Evolutionary conservation across 148 eudicot genomes (phyloP).

Genomic region (Camellia japonica): DNA sequence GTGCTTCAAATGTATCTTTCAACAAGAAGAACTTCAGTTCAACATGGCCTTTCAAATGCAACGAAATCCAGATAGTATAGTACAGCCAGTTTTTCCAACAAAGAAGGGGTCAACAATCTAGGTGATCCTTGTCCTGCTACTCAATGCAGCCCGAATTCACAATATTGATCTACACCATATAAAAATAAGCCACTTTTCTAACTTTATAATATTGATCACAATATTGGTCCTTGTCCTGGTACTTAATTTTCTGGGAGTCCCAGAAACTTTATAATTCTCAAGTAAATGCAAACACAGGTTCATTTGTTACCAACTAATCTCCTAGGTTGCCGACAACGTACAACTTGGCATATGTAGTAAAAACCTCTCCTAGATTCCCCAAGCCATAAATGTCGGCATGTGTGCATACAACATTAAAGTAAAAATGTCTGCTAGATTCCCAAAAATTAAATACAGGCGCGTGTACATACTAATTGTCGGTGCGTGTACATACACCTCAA

Average conservation of each 20-base stretch:
- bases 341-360: neutral
- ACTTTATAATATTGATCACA: no score
- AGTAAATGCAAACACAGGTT: neutral
- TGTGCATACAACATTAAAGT: neutral
- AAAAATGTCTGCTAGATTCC: neutral
- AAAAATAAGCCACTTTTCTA: no score
- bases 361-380: neutral
- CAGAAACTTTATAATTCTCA: neutral
- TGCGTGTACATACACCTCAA: neutral
- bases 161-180: no score
- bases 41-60: neutral
- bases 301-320: neutral
- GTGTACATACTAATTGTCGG: constrained; percentile 1
- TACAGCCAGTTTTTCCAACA: neutral
- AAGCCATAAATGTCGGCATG: neutral
- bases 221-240: neutral
- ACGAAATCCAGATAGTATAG: neutral
- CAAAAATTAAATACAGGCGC: neutral
- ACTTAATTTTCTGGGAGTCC: neutral
- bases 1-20: neutral
- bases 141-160: neutral
- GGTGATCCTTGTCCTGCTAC: neutral
- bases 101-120: neutral
- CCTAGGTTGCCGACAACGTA: constrained; percentile 5
- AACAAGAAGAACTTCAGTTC: neutral